Base-by-base conservation (phyloP, 805 yeast species). In the Spathaspora girioi region DNA sequence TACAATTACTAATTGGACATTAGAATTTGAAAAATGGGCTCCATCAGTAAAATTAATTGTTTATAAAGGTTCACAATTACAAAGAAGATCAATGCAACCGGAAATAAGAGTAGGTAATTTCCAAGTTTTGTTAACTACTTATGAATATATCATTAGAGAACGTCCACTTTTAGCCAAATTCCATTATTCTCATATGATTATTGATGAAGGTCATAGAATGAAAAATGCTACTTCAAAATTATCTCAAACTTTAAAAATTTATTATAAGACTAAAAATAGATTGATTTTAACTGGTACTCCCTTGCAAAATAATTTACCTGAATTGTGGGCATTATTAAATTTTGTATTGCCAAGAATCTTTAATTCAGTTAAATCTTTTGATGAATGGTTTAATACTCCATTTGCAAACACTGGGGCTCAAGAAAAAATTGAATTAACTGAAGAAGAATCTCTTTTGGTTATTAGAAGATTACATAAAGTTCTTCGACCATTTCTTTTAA, bases 171-270 rank as follows among this genome's bases (percentile, higher is more conserved):
- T 88, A 59, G 69, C 84, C 27, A 86, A 84, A 60, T 81, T 85
- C 58, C 80, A 80, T 56, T 88, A 92, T 84, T 86, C 87, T 42
- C 93, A 89, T 66, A 88, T 88, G 93, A 87, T 88, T 57, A 88
- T 88, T 57, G 96, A 88, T 75, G 96, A 88, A 76, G 96, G 96
- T 67, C 96, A 88, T 68, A 77, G 96, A 70, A 85, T 88, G 91
- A 88, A 88, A 64, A 88, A 88, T 63, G 76, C 91, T 1, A 80
- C 81, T 51, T 86, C 93, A 2, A 88, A 87, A 62, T 71, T 88
- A 50, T 86, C 93, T 0, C 74, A 74, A 50, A 87, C 94, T 0
- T 80, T 88, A 58, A 82, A 86, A 35, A 82, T 79, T 50, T 86
- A 82, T 60, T 88, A 89, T 60, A 84, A 80, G 56, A 85, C 94